Conservation (phyloP, 306 rosid species). For the Heteromeles arbutifolia region DNA sequence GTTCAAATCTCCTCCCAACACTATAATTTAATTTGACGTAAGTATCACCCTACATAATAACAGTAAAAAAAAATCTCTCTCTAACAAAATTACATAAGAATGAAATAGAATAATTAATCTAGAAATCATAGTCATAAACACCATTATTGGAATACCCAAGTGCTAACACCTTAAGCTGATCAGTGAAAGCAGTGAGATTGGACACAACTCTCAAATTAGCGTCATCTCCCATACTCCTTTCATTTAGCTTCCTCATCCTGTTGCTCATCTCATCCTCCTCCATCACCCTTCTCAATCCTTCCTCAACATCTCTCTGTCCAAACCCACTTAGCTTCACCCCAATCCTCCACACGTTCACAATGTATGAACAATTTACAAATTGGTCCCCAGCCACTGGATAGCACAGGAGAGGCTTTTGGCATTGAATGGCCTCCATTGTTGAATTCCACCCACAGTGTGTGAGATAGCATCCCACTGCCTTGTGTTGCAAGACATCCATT, state of each 20-base stretch:
- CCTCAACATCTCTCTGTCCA: constrained; percentile 50
- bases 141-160: not conserved
- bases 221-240: constrained; percentile 38
- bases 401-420: constrained; percentile 52
- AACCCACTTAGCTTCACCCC: constrained; percentile 54
- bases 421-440: constrained; percentile 70
- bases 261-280: constrained; percentile 48
- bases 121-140: not conserved
- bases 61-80: not conserved
- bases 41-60: not conserved
- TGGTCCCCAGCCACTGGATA: constrained; percentile 87
- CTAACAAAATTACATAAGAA: not conserved
- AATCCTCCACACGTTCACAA: constrained; percentile 61
- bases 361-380: constrained; percentile 58
- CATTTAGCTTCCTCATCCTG: constrained; percentile 28
- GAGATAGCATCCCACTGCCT: constrained; percentile 56
- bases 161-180: constrained; percentile 23
- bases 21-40: too few relatives aligned
- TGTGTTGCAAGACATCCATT: constrained; percentile 44
- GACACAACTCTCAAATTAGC: constrained; percentile 13
- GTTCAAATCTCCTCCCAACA: too few relatives aligned
- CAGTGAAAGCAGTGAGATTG: constrained; percentile 32
- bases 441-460: constrained; percentile 99
- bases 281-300: constrained; percentile 48
- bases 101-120: not conserved